Evolutionary conservation across 2,329 filamentous ascomycete species (phyloP).

Genomic region (Xylaria sp.): DNA sequence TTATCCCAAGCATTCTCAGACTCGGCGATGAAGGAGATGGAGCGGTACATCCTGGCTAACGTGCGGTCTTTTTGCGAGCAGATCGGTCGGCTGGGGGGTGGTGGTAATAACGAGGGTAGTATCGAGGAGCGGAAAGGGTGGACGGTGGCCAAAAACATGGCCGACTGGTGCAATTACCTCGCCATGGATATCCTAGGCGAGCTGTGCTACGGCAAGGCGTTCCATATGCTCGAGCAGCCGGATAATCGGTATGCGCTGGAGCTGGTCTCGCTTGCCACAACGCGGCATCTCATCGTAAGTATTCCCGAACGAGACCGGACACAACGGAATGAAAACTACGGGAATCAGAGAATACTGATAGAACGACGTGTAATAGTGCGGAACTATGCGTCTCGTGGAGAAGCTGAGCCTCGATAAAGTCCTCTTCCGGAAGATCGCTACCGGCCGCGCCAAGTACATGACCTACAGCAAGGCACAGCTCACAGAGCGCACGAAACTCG

Average conservation of each 20-base stretch:
- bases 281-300: slow-evolving; percentile 70
- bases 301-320: too few species aligned
- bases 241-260: slow-evolving; percentile 71
- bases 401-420: slow-evolving; percentile 70
- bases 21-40: slow-evolving; percentile 69
- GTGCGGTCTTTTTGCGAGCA: slow-evolving; percentile 69
- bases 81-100: slow-evolving; percentile 52
- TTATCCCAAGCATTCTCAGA: slow-evolving; percentile 76
- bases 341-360: slow-evolving; percentile 2
- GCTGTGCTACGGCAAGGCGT: slow-evolving; percentile 65
- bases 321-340: background rate
- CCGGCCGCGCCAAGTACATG: slow-evolving; percentile 72
- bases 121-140: slow-evolving; percentile 60
- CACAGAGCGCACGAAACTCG: slow-evolving; percentile 68
- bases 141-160: slow-evolving; percentile 65
- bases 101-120: too few species aligned
- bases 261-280: slow-evolving; percentile 70
- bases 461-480: slow-evolving; percentile 72
- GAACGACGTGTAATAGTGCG: slow-evolving; percentile 55
- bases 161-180: slow-evolving; percentile 66
- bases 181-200: slow-evolving; percentile 68
- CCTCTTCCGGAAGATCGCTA: slow-evolving; percentile 70
- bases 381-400: slow-evolving; percentile 72
- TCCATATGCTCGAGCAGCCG: slow-evolving; percentile 63
- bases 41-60: slow-evolving; percentile 69